These are phyloP conservation scores for Botrytis byssoidea DNA, from an alignment of 2,329 filamentous ascomycete genomes.

Conservation along the genomic window DNA sequence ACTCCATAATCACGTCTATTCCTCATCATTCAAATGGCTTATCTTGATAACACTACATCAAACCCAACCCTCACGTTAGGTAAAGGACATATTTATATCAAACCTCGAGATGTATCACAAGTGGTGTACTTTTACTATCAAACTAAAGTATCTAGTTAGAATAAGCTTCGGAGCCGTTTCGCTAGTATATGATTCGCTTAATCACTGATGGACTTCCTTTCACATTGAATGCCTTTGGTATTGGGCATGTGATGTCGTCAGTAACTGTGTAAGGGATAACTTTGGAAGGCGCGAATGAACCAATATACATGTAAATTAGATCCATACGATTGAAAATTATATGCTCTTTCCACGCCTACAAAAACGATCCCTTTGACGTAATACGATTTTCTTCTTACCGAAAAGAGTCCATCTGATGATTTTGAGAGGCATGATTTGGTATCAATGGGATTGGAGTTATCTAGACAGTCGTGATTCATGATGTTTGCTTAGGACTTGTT, in stretches of 20 bases:
- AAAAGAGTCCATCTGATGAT: background rate
- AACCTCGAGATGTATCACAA: background rate
- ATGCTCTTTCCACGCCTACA: too few relatives aligned
- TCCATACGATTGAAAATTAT: too few relatives aligned
- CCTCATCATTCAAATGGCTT: background rate
- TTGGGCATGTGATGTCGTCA: background rate
- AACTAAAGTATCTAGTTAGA: background rate
- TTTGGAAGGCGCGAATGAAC: too few relatives aligned
- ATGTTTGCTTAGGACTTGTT: background rate
- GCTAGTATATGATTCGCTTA: background rate
- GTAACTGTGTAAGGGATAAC: background rate
- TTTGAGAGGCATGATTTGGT: background rate
- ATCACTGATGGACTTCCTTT: background rate
- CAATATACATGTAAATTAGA: too few relatives aligned
- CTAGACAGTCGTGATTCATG: background rate
- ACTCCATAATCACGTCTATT: background rate
- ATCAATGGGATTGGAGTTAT: background rate
- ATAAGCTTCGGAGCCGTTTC: background rate
- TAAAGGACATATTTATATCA: background rate
- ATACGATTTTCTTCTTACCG: background rate
- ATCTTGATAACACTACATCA: background rate
- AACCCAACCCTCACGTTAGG: background rate
- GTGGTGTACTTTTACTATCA: background rate
- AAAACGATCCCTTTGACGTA: background rate
- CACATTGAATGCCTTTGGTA: background rate